Base-by-base conservation (phyloP, 257 asterid genomes). In the Petrea volubilis region DNA sequence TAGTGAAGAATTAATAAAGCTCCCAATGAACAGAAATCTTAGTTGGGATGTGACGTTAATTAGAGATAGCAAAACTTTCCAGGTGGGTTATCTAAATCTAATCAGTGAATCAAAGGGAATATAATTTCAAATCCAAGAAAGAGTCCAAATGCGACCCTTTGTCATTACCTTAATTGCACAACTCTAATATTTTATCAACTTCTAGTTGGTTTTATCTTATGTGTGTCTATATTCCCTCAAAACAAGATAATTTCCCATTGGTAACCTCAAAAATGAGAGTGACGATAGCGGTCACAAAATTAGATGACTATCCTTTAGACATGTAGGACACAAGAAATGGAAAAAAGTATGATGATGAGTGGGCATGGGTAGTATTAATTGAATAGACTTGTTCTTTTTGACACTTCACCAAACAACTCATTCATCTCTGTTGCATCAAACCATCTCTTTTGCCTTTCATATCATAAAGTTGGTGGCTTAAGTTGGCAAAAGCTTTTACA, bases 331-430 rank as follows among this genome's bases (percentile, higher is more conserved):
- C 84, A 70, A 27, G 44, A 73, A 49, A 31, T 75, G 72, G 70
- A 64, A 72, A 70, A 47, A 38, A 38, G 77, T 75, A 68, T 75
- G 9, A 68, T 75, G 9, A 56, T 71, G 27, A 72, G 83, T 74
- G 73, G 67, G 57, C 60, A 74, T 77, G 70, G 59, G 68, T 56
- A 71, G 81, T 59, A 76, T 75, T 61, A 56, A 62, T 63, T 68
- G 74, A 68, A 38, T 38, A 38, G 43, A 38, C 43, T 38, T 38
- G 81, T 83, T 74, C 67, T 68, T 73, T n/a, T 71, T 63, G 78
- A 83, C 88, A 72, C 83, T 83, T 78, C 80, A 78, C 82, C 80
- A 71, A 79, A 58, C 79, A 77, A n/a, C 73, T 64, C 73, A 81
- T 74, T 62, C 24, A 66, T 71, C 55, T 67, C 52, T 38, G 58